These are phyloP conservation scores for Bacidia gigantensis DNA, from an alignment of 495 filamentous ascomycete genomes.

Conservation along the genomic window DNA sequence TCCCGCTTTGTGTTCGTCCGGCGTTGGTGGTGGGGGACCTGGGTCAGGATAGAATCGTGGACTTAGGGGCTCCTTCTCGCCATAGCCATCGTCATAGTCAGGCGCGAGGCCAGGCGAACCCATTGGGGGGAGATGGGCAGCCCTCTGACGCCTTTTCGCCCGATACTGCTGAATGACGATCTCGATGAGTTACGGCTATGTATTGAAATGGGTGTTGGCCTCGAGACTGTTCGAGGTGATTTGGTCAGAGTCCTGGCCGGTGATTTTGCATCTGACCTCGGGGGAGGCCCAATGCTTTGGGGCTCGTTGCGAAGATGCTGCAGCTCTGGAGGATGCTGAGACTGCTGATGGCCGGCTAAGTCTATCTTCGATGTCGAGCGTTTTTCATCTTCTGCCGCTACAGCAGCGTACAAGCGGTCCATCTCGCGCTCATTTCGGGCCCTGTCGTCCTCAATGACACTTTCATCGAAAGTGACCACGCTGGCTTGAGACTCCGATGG, in stretches of 20 bases:
- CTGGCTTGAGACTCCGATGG: conserved; percentile 33
- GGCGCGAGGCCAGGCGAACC: conserved; percentile 33
- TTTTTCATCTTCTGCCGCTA: conserved; percentile 75
- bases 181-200: conserved; percentile 31
- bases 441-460: conserved; percentile 57
- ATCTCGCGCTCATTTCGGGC: conserved; percentile 63
- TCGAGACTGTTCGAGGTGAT: conserved; percentile 25
- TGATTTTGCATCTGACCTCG: conserved; percentile 19
- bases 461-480: conserved; percentile 55
- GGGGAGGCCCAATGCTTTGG: conserved; percentile 10
- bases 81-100: conserved; percentile 27
- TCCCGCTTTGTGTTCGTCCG: conserved; percentile 6
- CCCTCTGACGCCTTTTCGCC: conserved; percentile 35
- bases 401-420: conserved; percentile 79
- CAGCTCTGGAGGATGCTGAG: conserved; percentile 17
- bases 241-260: conserved; percentile 27
- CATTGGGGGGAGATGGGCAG: conserved; percentile 46
- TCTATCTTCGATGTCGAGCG: conserved; percentile 32
- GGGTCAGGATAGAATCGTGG: conserved; percentile 43
- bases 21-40: conserved; percentile 37
- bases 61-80: conserved; percentile 41
- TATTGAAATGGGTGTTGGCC: conserved; percentile 32
- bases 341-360: conserved; percentile 10
- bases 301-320: conserved; percentile 19
- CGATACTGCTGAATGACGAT: conserved; percentile 40